These are phyloP conservation scores for Lipomyces yarrowii DNA, from an alignment of 1,139 yeast species.

Conservation along the genomic window DNA sequence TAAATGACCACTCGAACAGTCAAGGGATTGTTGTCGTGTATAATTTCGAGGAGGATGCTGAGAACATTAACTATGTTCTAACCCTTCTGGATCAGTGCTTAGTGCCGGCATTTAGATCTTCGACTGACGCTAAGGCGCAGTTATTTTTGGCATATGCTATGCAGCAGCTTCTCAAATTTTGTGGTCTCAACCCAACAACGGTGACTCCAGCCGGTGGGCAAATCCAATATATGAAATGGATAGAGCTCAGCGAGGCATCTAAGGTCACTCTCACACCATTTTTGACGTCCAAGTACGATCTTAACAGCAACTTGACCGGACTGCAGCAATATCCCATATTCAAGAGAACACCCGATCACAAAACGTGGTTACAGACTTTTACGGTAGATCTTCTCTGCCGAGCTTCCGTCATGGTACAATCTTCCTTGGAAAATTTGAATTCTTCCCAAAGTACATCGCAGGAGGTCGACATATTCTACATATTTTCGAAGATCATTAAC, in stretches of 20 bases:
- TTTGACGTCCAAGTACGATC: slow-evolving; percentile 66
- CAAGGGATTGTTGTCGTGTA: slow-evolving; percentile 54
- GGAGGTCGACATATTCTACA: slow-evolving; percentile 61
- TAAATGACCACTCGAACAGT: slow-evolving; percentile 53
- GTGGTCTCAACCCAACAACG: slow-evolving; percentile 52
- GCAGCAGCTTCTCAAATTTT: slow-evolving; percentile 76
- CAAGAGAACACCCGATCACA: slow-evolving; percentile 46
- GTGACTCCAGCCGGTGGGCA: slow-evolving; percentile 39
- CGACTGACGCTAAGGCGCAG: slow-evolving; percentile 85
- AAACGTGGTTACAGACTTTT: slow-evolving; percentile 70
- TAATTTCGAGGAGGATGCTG: slow-evolving; percentile 64
- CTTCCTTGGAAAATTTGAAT: not conserved
- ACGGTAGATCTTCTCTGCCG: slow-evolving; percentile 65
- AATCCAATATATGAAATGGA: slow-evolving; percentile 54
- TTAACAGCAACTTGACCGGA: slow-evolving; percentile 41
- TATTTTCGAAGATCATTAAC: slow-evolving; percentile 63
- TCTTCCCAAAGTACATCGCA: slow-evolving; percentile 42
- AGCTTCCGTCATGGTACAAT: slow-evolving; percentile 31
- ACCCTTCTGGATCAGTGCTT: slow-evolving; percentile 68
- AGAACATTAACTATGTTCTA: slow-evolving; percentile 64
- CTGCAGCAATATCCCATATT: slow-evolving; percentile 54
- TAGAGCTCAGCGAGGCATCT: slow-evolving; percentile 64
- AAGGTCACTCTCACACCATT: slow-evolving; percentile 78
- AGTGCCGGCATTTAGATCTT: slow-evolving; percentile 83
- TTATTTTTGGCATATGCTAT: slow-evolving; percentile 83